A percentile compares a stretch with the other conserved stretches of the same genome.
phyloP scores from a whole-genome alignment of 1,284 basidiomycete species.

The Puccinia brachypodii region DNA sequence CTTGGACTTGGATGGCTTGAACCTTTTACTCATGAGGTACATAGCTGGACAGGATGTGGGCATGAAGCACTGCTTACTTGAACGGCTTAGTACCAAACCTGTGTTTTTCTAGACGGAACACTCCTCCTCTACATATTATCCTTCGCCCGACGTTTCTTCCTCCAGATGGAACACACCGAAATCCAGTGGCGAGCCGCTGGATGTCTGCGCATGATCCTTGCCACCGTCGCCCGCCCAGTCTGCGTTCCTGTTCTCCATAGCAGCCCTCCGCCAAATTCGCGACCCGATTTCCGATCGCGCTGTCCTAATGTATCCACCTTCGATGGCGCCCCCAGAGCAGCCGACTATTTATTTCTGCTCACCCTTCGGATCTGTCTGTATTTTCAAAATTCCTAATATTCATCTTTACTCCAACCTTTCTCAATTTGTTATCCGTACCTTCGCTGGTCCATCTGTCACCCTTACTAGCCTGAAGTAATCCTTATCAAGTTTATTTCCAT shows the following conservation, averaged over 20 bases:
- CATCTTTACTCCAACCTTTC: constrained; percentile 3
- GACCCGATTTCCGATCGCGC: too few relatives aligned
- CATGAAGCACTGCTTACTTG: too few relatives aligned
- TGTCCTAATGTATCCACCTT: neutral
- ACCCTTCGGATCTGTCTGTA: neutral
- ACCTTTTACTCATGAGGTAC: too few relatives aligned
- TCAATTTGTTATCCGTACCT: constrained; percentile 11
- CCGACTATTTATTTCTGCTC: neutral
- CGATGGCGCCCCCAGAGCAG: neutral
- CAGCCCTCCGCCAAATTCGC: too few relatives aligned
- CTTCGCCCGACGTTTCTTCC: too few relatives aligned
- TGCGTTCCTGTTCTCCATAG: neutral
- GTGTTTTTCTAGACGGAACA: too few relatives aligned
- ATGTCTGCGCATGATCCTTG: neutral
- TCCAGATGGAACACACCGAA: neutral
- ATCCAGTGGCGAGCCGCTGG: neutral
- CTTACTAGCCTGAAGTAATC: constrained; percentile 2
- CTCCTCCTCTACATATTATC: too few relatives aligned
- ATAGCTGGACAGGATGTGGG: too few relatives aligned
- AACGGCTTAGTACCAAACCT: too few relatives aligned
- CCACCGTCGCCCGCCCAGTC: too few relatives aligned
- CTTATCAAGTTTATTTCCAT: constrained; percentile 18
- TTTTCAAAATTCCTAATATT: neutral
- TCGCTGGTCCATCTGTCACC: constrained; percentile 3
- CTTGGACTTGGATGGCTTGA: too few relatives aligned